Conservation (phyloP, 2,329 filamentous ascomycete genomes). For the Coleophoma crateriformis region DNA sequence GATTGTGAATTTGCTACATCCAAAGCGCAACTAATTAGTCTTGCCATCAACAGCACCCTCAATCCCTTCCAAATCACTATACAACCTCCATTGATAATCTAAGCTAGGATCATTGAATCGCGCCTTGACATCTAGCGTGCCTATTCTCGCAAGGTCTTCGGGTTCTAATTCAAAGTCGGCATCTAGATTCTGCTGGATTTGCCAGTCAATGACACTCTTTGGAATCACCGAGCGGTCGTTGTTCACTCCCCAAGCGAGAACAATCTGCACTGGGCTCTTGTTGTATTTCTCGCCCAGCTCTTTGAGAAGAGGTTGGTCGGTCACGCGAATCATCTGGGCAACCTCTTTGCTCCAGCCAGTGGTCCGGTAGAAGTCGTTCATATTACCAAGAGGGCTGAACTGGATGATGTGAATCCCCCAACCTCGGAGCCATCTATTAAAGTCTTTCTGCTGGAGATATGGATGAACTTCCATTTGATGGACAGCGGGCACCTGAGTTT, state of each 20-base stretch:
- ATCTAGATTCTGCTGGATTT: slow-evolving; percentile 21
- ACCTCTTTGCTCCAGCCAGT: slow-evolving; percentile 25
- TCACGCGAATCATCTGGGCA: slow-evolving; percentile 22
- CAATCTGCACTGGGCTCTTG: slow-evolving; percentile 27
- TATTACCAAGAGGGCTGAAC: slow-evolving; percentile 28
- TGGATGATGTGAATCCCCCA: slow-evolving; percentile 25
- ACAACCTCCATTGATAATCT: slow-evolving; percentile 18
- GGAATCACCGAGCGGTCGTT: slow-evolving; percentile 29
- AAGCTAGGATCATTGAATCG: slow-evolving; percentile 16
- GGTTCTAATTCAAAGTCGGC: slow-evolving; percentile 30
- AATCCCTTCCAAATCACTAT: slow-evolving; percentile 19
- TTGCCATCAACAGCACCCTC: slow-evolving; percentile 9
- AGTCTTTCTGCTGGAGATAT: slow-evolving; percentile 15
- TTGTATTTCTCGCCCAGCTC: slow-evolving; percentile 22
- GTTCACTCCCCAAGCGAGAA: slow-evolving; percentile 28
- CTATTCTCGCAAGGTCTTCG: slow-evolving; percentile 41
- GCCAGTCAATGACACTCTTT: slow-evolving; percentile 30
- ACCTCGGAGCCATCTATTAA: slow-evolving; percentile 14
- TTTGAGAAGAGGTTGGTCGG: slow-evolving; percentile 22
- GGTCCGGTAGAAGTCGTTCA: slow-evolving; percentile 26
- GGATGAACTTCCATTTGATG: slow-evolving; percentile 20
- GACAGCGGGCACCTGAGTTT: slow-evolving; percentile 12
- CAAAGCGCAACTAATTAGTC: slow-evolving; percentile 3
- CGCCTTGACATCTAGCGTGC: slow-evolving; percentile 25
- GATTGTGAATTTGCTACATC: too few relatives aligned